Conservation (phyloP, 1,284 basidiomycete species). For the Psilocybe mexicana region DNA sequence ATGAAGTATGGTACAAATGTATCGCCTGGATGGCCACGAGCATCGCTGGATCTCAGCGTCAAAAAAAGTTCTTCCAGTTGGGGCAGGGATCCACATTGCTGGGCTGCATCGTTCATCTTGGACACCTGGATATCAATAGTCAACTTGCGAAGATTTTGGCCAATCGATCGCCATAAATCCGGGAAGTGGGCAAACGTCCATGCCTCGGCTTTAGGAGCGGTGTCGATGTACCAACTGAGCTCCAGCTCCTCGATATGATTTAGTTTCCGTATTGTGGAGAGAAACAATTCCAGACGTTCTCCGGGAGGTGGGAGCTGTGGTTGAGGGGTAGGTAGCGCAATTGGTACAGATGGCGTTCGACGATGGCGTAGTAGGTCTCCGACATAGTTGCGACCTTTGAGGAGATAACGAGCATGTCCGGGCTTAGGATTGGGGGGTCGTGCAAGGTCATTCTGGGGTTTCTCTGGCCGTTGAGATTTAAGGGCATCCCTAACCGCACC, state of each 20-base stretch:
- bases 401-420: constrained; percentile 11
- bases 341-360: constrained; percentile 8
- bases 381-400: constrained; percentile 16
- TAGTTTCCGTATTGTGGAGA: constrained; percentile 14
- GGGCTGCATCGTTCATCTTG: constrained; percentile 20
- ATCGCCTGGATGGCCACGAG: constrained; percentile 7
- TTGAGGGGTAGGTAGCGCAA: not conserved
- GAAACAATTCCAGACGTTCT: constrained; percentile 18
- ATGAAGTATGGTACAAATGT: constrained; percentile 22
- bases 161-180: constrained; percentile 21
- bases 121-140: constrained; percentile 22
- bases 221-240: constrained; percentile 24
- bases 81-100: constrained; percentile 14
- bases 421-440: constrained; percentile 8
- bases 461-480: constrained; percentile 11
- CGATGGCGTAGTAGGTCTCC: constrained; percentile 15
- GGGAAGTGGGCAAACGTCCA: constrained; percentile 23
- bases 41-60: constrained; percentile 16
- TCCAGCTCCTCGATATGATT: constrained; percentile 21
- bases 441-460: not conserved
- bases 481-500: constrained; percentile 25
- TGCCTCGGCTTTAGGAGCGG: constrained; percentile 13
- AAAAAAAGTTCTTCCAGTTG: constrained; percentile 19
- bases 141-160: constrained; percentile 17
- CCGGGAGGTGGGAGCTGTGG: constrained; percentile 9